A percentile compares a stretch with the other conserved stretches of the same genome.
Evolutionary conservation across 78 protist species (phyloP).

Genomic region (Isochrysis galbana): DNA sequence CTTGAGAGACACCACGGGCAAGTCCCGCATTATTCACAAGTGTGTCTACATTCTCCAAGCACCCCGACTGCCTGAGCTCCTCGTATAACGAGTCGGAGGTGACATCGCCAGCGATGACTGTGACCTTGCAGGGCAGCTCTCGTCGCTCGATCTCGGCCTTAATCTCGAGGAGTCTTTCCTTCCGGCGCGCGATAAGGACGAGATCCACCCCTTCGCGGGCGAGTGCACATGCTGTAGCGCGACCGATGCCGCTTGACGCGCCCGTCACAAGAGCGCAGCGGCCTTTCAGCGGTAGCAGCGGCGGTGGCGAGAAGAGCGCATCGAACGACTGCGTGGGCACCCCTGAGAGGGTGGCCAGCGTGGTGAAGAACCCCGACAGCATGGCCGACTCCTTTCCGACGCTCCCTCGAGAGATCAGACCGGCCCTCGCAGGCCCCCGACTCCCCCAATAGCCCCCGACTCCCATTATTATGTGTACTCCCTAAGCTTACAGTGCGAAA

Average conservation of each 20-base stretch:
- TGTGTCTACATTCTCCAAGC: neutral
- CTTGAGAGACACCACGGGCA: neutral
- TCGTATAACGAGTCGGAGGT: neutral
- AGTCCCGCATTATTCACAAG: neutral
- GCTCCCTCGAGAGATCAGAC: too few species aligned
- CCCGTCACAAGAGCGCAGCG: neutral
- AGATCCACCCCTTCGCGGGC: neutral
- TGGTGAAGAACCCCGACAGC: too few species aligned
- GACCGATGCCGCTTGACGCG: neutral
- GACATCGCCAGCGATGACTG: neutral
- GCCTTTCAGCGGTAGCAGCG: neutral
- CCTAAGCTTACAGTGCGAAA: too few species aligned
- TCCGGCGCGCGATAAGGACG: neutral
- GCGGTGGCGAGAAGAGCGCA: neutral
- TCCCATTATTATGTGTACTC: too few species aligned
- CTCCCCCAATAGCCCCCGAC: too few species aligned
- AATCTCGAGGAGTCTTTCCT: neutral
- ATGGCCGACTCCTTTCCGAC: too few species aligned
- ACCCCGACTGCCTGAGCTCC: neutral
- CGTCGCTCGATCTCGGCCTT: neutral
- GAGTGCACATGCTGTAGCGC: neutral
- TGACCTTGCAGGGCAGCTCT: neutral
- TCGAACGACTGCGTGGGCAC: neutral
- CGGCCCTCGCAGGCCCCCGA: too few species aligned
- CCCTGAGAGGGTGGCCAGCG: too few species aligned